Evolutionary conservation across 371 early-diverging fungal genomes (phyloP).

Genomic region (Catenaria anguillulae): DNA sequence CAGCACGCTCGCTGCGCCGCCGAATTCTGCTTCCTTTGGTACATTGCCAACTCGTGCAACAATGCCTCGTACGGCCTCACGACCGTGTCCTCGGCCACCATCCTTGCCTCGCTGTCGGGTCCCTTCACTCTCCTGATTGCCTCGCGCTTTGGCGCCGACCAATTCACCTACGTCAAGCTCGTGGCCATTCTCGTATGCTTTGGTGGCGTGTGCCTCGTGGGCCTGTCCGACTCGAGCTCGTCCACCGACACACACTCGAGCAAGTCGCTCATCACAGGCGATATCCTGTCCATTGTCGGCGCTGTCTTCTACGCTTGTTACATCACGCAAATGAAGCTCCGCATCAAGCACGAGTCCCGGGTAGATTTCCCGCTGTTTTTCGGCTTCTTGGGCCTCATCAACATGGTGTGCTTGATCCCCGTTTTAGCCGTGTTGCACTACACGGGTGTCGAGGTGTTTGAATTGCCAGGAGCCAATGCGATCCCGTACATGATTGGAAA

Average conservation of each 20-base stretch:
- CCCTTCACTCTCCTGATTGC: conserved; percentile 63
- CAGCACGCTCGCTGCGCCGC: no score
- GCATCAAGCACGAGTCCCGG: conserved; percentile 50
- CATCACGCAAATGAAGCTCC: conserved; percentile 38
- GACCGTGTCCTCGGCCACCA: conserved; percentile 64
- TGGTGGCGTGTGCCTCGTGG: conserved; percentile 40
- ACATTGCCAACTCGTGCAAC: conserved; percentile 55
- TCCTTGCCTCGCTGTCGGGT: conserved; percentile 58
- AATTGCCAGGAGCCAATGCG: conserved; percentile 28
- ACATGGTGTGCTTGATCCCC: conserved; percentile 53
- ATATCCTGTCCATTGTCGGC: conserved; percentile 11
- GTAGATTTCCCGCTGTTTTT: conserved; percentile 64
- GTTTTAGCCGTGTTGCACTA: conserved; percentile 44
- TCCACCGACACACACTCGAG: conserved; percentile 6
- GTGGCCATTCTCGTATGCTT: conserved; percentile 40
- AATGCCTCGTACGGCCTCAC: conserved; percentile 65
- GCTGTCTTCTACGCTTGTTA: conserved; percentile 13
- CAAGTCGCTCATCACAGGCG: conserved; percentile 11
- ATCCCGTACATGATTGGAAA: conserved; percentile 50
- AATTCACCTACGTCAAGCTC: conserved; percentile 33
- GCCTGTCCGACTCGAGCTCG: conserved; percentile 21
- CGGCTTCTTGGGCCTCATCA: conserved; percentile 66
- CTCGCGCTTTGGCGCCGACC: conserved; percentile 43
- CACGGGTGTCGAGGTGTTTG: conserved; percentile 49
- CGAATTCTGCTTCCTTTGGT: conserved; percentile 67